These are phyloP conservation scores for Cyanodermella asteris DNA, from an alignment of 2,329 filamentous ascomycete species.

Conservation along the genomic window DNA sequence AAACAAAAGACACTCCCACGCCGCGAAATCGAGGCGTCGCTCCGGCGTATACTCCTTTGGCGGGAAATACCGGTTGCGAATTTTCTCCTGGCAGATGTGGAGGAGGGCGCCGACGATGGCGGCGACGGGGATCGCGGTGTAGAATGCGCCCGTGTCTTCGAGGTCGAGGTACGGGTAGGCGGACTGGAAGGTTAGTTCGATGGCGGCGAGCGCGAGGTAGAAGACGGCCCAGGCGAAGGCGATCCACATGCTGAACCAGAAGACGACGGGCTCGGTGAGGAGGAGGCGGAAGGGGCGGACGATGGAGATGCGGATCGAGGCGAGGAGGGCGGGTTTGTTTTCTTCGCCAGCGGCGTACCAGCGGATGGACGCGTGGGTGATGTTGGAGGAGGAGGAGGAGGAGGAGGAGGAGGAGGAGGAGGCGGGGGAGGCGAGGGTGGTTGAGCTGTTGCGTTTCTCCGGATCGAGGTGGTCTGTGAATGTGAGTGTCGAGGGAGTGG, in stretches of 20 bases:
- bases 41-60: constrained; percentile 40
- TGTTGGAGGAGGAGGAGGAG: constrained; percentile 2
- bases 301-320: too few relatives aligned
- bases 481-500: too few relatives aligned
- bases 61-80: constrained; percentile 31
- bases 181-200: too few relatives aligned
- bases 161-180: too few relatives aligned
- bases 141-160: too few relatives aligned
- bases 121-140: too few relatives aligned
- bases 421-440: background rate
- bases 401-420: background rate
- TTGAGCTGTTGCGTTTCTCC: too few relatives aligned
- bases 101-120: too few relatives aligned
- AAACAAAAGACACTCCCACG: constrained; percentile 50
- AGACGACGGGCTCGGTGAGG: constrained; percentile 39
- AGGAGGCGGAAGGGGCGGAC: constrained; percentile 25
- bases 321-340: too few relatives aligned
- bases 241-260: constrained; percentile 68
- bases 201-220: constrained; percentile 62
- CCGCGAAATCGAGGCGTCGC: constrained; percentile 62
- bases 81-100: constrained; percentile 48
- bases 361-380: too few relatives aligned
- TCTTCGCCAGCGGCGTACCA: too few relatives aligned
- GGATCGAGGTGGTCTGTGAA: too few relatives aligned
- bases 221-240: constrained; percentile 77